A percentile compares a stretch with the other conserved stretches of the same genome.
Evolutionary conservation across 192 early-diverging fungal species (phyloP).

Genomic region (Backusella sp.): DNA sequence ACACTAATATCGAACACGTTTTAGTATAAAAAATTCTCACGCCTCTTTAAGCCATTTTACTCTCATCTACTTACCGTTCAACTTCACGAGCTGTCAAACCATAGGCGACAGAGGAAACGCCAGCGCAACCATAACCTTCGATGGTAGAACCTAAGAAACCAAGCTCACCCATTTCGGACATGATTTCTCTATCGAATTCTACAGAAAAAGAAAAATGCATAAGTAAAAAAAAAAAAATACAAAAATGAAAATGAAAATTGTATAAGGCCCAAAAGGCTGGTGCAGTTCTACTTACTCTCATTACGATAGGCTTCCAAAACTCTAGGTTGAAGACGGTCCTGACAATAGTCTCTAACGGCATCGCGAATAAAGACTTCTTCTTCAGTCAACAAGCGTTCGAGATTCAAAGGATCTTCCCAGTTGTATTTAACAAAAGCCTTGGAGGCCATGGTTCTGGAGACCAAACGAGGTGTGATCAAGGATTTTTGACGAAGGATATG

Average conservation of each 20-base stretch:
- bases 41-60: background rate
- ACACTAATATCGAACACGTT: slow-evolving; percentile 50
- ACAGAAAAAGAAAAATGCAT: slow-evolving; percentile 1
- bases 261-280: too few species aligned
- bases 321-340: slow-evolving; percentile 83
- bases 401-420: slow-evolving; percentile 84
- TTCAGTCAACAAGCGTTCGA: slow-evolving; percentile 84
- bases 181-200: slow-evolving; percentile 85
- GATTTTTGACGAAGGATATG: slow-evolving; percentile 11
- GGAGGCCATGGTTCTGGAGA: slow-evolving; percentile 20
- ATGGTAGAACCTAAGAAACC: slow-evolving; percentile 94
- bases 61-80: slow-evolving; percentile 57
- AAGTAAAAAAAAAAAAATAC: background rate
- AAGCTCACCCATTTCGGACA: slow-evolving; percentile 91
- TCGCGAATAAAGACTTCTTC: slow-evolving; percentile 78
- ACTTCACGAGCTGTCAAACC: slow-evolving; percentile 96
- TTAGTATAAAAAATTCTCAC: background rate
- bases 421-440: slow-evolving; percentile 66
- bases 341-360: slow-evolving; percentile 82
- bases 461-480: slow-evolving; percentile 1
- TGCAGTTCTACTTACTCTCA: slow-evolving; percentile 60
- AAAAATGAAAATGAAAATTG: background rate
- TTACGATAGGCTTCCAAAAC: slow-evolving; percentile 83
- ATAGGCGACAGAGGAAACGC: slow-evolving; percentile 96
- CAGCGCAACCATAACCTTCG: slow-evolving; percentile 94